Percentiles rank a stretch among this genome's conserved stretches.
Evolutionary conservation across 2,329 filamentous ascomycete species (phyloP).

Genomic region (Niveomyces coronatus): DNA sequence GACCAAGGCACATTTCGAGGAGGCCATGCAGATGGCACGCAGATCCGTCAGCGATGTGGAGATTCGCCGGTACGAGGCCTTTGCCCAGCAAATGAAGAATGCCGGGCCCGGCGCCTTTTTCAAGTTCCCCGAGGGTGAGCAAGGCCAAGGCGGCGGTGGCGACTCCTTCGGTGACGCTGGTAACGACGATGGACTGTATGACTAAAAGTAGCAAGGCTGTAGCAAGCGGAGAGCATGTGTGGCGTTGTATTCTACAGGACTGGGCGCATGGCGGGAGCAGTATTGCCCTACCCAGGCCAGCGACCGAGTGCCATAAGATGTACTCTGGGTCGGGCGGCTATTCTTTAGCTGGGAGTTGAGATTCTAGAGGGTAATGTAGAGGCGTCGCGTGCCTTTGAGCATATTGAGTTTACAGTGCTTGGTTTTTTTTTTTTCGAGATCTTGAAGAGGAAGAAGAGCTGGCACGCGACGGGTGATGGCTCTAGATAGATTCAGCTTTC

Average conservation of each 20-base stretch:
- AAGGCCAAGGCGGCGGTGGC: slow-evolving; percentile 55
- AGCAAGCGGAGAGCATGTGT: not conserved
- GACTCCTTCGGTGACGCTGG: slow-evolving; percentile 72
- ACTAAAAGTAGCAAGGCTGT: slow-evolving; percentile 44
- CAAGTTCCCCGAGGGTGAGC: slow-evolving; percentile 72
- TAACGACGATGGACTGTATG: slow-evolving; percentile 94
- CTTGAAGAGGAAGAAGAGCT: not conserved
- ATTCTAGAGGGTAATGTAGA: slow-evolving; percentile 15
- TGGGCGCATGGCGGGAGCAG: no score
- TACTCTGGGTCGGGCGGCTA: slow-evolving; percentile 11
- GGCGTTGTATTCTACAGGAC: slow-evolving; percentile 13
- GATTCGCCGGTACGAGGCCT: slow-evolving; percentile 96
- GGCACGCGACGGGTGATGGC: slow-evolving; percentile 3
- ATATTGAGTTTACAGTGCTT: slow-evolving; percentile 3
- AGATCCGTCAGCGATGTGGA: slow-evolving; percentile 93
- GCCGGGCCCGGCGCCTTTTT: slow-evolving; percentile 92
- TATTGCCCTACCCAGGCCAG: no score
- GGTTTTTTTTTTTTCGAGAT: not conserved
- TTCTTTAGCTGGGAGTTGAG: slow-evolving; percentile 23
- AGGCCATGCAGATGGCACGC: slow-evolving; percentile 92
- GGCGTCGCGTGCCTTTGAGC: slow-evolving; percentile 5
- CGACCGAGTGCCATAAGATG: no score
- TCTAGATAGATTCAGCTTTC: slow-evolving; percentile 16
- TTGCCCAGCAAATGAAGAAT: slow-evolving; percentile 99
- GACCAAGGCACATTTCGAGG: slow-evolving; percentile 94